Base-by-base conservation (phyloP, 352 stramenopile genomes). In the Phytophthora agathidicida region DNA sequence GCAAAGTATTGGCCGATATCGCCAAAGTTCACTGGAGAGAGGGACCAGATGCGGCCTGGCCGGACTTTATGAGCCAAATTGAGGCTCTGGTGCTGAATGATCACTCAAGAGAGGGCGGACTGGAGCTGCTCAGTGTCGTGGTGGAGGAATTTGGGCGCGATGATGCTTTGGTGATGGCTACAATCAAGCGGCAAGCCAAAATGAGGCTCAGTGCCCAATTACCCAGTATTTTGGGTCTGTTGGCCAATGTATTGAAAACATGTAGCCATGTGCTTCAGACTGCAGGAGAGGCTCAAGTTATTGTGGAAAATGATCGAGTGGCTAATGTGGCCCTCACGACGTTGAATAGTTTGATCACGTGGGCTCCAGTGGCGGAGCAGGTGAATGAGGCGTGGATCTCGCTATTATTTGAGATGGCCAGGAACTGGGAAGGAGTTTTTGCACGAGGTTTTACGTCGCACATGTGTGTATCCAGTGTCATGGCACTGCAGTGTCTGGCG, bases 141-240 rank as follows among this genome's bases (percentile, higher is more conserved):
- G 75, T 67, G 20, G 83, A 92, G 36, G 83, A 92, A 61, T 91
- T 92, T 61, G 80, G 83, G 6, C 80, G 83, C 14, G 80, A 92
- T 0, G 79, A 89, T 49, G 77, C 78, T 11, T 47, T 84, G 6
- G 74, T 74, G 22, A 55, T 90, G 17, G 78, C 83, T 8, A 66
- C 65, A 17, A 30, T 65, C 7, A 89, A 88, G 65, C 63, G 50
- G 1, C 70, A 73, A 17, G 83, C 73, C 3, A 77, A 83, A 37
- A 13, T 22, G 8, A 69, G 74, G 42, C 49, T 92, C 19, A 53
- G 42, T 6, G 54, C 68, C 14, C 69, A 88, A 22, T 44, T 90
- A 7, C 72, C 83, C 11, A 78, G 60, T 45, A 30, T 92, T 11
- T 42, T 90, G 32, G 37, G 58, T n/a, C 45, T 89, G 16, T 44